Evolutionary conservation across 805 yeast genomes (phyloP).

Genomic region (Sugiyamaella qingdaonensis): DNA sequence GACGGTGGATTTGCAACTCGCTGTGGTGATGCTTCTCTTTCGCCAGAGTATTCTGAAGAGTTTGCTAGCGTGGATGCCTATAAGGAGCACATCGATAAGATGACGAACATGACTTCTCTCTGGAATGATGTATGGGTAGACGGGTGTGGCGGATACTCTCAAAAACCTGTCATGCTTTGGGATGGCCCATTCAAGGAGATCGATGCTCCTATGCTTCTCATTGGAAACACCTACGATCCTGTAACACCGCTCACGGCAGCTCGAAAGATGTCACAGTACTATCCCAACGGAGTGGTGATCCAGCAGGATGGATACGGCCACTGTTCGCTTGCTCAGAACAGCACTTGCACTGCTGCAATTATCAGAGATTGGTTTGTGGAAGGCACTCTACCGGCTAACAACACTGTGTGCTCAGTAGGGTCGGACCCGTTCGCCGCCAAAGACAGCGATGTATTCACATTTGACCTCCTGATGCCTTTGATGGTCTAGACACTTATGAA

Average conservation of each 20-base stretch:
- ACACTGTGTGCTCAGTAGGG: slow-evolving; percentile 14
- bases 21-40: slow-evolving; percentile 12
- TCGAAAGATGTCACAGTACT: slow-evolving; percentile 14
- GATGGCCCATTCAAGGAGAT: slow-evolving; percentile 17
- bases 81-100: neutral
- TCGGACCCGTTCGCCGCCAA: neutral
- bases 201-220: slow-evolving; percentile 15
- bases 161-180: slow-evolving; percentile 10
- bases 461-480: too few relatives aligned
- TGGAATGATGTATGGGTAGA: slow-evolving; percentile 11
- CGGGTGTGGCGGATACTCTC: slow-evolving; percentile 6
- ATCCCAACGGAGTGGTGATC: slow-evolving; percentile 18
- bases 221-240: slow-evolving; percentile 25
- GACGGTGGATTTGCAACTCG: slow-evolving; percentile 12
- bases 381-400: slow-evolving; percentile 18
- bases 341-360: slow-evolving; percentile 15
- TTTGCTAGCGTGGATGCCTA: slow-evolving; percentile 1
- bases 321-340: slow-evolving; percentile 23
- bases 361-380: slow-evolving; percentile 16
- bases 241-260: slow-evolving; percentile 25
- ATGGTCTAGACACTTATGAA: too few relatives aligned
- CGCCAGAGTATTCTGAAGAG: neutral
- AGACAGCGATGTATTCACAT: too few relatives aligned
- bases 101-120: neutral
- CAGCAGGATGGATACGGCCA: slow-evolving; percentile 23